Evolutionary conservation across 495 filamentous ascomycete genomes (phyloP), one percentile per base, ranked within the genome.

Genomic region (Alectoria sarmentosa): DNA sequence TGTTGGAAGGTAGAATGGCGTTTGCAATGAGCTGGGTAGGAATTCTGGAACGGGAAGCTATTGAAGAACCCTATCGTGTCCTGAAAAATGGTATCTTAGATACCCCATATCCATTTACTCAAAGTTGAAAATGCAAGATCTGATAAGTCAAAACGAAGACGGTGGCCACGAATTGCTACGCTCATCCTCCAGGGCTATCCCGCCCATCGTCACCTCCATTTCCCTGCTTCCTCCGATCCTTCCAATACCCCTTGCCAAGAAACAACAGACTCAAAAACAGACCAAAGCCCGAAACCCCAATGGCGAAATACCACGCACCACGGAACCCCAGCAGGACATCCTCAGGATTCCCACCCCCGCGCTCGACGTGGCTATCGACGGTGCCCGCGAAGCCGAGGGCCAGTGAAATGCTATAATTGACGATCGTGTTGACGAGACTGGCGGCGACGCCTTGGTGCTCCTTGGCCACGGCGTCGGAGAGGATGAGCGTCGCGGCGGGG

Each of bases 401-500:
- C n/a, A 89, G 69, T 0, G 80, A 83, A 62, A 90, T 87, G 54
- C 76, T 80, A 65, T 89, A 90, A 64, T 89, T 88, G 57, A 88
- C 82, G 9, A 85, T 75, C 0, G 86, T 88, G 52, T 76, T 85
- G 19, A 89, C 82, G 30, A 91, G 71, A n/a, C 77, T 82, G 0
- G 83, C 84, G 6, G 82, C 85, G 1, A 79, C 63, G 13, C 79
- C 79, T 67, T 82, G 79, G 49, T 80, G 71, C 39, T 77, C 61
- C 9, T 68, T 58, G 0, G 70, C 56, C 57, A 80, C 73, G 71
- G 78, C 73, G 74, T 76, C 42, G 73, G 76, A 73, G 66, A 74
- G 64, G 26, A 64, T 62, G 11, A 64, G 70, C 48, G 71, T 71
- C 36, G 69, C 71, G 0, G 75, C 73, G 9, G 74, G 73, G 15